Evolutionary conservation across 352 stramenopile species (phyloP), one percentile per base, ranked within the genome.

Genomic region (Hyphochytrium catenoides): DNA sequence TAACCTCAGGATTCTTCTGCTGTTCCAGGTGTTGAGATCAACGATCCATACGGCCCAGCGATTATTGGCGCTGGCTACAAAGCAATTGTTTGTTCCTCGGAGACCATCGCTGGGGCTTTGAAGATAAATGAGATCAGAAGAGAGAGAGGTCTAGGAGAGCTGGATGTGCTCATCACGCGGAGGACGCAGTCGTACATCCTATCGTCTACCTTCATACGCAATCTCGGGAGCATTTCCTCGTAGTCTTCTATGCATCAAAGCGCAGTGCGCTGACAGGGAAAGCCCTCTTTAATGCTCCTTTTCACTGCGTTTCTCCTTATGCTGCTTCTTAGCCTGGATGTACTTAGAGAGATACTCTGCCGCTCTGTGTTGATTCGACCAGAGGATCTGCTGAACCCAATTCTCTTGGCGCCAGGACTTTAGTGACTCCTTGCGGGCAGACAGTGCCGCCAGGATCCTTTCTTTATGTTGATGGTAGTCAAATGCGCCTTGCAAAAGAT

Each of bases 301-400:
- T n/a, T n/a, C n/a, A n/a, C n/a, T n/a, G n/a, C n/a, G n/a, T n/a
- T n/a, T n/a, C n/a, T n/a, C n/a, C n/a, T 36, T 16, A 15, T 30
- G 36, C 37, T 58, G 50, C 30, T 77, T 76, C 42, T 82, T 82
- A 31, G 47, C 51, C 16, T 59, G 61, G 49, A 82, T 79, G 43
- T 61, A 82, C 20, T 59, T 48, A 4, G 68, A 82, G 63, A 79
- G 77, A 43, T 74, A 82, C 51, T 82, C 68, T 4, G 68, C 76
- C 3, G 68, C 61, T 21, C 65, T 62, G 38, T 62, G 74, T 29
- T 74, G 68, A 41, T 76, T 67, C 18, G 68, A 79, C 68, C 62
- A 79, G 20, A 82, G 48, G 40, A 79, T 76, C n/a, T 52, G 48
- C 7, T 59, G 63, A 39, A 71, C 69, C 68, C 65, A 79, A 41